Conservation (phyloP, 1,284 basidiomycete species). For the Porodaedalea pini region DNA sequence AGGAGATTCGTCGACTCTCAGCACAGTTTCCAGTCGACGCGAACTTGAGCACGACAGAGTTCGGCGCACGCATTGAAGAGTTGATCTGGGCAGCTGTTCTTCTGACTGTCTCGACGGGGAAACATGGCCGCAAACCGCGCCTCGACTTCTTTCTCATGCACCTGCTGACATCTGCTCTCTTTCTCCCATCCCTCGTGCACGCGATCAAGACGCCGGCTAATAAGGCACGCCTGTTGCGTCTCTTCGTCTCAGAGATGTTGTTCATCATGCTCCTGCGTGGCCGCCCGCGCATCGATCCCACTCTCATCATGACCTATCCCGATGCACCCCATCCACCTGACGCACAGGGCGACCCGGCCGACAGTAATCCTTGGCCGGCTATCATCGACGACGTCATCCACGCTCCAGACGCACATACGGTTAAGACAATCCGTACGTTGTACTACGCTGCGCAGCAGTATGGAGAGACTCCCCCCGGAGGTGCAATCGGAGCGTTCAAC, state of each 20-base stretch:
- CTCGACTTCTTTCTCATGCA: constrained; percentile 77
- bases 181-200: constrained; percentile 48
- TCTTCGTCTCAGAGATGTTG: constrained; percentile 44
- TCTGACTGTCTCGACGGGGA: constrained; percentile 50
- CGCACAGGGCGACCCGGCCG: constrained; percentile 29
- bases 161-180: constrained; percentile 48
- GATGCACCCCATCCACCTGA: constrained; percentile 40
- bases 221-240: constrained; percentile 47
- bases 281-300: constrained; percentile 53
- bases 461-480: constrained; percentile 42
- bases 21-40: constrained; percentile 46
- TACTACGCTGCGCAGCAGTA: constrained; percentile 49
- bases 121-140: constrained; percentile 45
- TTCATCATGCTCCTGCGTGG: constrained; percentile 49
- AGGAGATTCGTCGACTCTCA: constrained; percentile 47
- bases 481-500: constrained; percentile 43
- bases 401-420: constrained; percentile 57
- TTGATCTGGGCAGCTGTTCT: constrained; percentile 49
- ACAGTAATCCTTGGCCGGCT: constrained; percentile 56
- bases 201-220: constrained; percentile 35
- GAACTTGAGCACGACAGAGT: constrained; percentile 34
- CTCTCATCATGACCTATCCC: constrained; percentile 53
- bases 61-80: constrained; percentile 50
- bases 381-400: constrained; percentile 52
- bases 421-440: constrained; percentile 58